A percentile compares a stretch with the other conserved stretches of the same genome.
phyloP scores from a whole-genome alignment of 306 rosid species.

The Quercus variabilis region DNA sequence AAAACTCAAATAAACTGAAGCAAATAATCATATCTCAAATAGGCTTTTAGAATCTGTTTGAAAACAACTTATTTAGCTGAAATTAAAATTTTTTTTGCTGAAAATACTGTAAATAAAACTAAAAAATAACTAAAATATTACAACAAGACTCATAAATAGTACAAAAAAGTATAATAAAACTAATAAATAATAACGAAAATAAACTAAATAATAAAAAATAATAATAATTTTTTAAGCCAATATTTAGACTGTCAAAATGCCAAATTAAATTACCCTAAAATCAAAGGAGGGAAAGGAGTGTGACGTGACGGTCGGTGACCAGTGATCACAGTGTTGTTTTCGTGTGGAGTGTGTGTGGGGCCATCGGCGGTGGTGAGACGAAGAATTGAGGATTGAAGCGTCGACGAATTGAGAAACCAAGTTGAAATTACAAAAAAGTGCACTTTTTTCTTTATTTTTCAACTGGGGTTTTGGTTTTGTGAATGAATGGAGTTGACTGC shows the following conservation, averaged over 20 bases:
- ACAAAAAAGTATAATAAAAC: too few relatives aligned
- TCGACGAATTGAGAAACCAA: constrained; percentile 25
- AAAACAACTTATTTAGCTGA: rapidly evolving
- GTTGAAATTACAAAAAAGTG: constrained; percentile 16
- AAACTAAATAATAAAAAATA: too few relatives aligned
- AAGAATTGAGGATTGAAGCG: constrained; percentile 1
- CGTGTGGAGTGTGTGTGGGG: constrained; percentile 25
- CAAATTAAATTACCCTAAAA: neutral
- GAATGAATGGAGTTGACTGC: neutral
- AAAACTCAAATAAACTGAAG: too few relatives aligned
- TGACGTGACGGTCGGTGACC: constrained; percentile 19
- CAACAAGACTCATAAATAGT: rapidly evolving
- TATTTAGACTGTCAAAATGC: too few relatives aligned
- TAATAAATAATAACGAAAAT: too few relatives aligned
- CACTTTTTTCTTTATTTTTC: neutral
- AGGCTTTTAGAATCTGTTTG: rapidly evolving
- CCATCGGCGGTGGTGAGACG: constrained; percentile 16
- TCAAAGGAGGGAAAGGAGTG: constrained; percentile 10
- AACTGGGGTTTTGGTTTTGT: neutral
- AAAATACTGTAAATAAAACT: rapidly evolving
- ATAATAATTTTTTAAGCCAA: too few relatives aligned
- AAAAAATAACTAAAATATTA: rapidly evolving
- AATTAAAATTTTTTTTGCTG: rapidly evolving
- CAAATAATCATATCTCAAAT: too few relatives aligned
- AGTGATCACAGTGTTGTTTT: constrained; percentile 17